Percentiles rank a stretch among this genome's conserved stretches.
These are phyloP conservation scores for Beta lomatogona DNA, from an alignment of 179 eudicot species.

Conservation along the genomic window DNA sequence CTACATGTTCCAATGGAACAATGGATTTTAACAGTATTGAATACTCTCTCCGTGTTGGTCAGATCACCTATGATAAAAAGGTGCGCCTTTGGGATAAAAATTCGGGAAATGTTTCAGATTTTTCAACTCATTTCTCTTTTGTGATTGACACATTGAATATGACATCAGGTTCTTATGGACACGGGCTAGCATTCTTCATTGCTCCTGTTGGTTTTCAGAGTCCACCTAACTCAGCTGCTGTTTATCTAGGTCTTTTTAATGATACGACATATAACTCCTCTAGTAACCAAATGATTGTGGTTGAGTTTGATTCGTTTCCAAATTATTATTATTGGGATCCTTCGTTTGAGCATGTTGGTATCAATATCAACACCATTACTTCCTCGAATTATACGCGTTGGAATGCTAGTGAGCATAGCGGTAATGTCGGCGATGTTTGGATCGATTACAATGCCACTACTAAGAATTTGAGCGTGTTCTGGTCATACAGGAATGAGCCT, in stretches of 20 bases:
- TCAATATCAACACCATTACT: constrained; percentile 45
- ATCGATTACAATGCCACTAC: constrained; percentile 40
- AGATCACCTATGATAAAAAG: too few relatives aligned
- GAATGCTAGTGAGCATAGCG: constrained; percentile 16
- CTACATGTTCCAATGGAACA: too few relatives aligned
- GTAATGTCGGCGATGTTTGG: constrained; percentile 45
- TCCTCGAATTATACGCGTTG: too few relatives aligned
- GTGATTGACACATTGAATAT: too few relatives aligned
- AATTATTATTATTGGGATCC: constrained; percentile 58
- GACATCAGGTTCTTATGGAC: constrained; percentile 19
- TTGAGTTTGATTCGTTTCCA: constrained; percentile 52
- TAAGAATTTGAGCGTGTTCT: constrained; percentile 42
- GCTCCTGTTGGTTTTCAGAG: constrained; percentile 42
- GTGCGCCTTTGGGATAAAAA: too few relatives aligned
- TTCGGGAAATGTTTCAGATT: too few relatives aligned
- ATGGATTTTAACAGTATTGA: too few relatives aligned
- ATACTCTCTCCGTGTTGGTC: too few relatives aligned
- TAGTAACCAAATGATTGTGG: constrained; percentile 28
- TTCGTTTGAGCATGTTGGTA: constrained; percentile 47
- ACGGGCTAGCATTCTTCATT: constrained; percentile 44
- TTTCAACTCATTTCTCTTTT: too few relatives aligned
- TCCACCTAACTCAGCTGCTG: constrained; percentile 50
- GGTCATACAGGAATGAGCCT: constrained; percentile 29
- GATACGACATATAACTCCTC: constrained; percentile 30
- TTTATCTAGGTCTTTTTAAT: constrained; percentile 52